Percentiles rank a stretch among this genome's conserved stretches.
These are phyloP conservation scores for Abrus pulchellus DNA, from an alignment of 306 rosid genomes.

Conservation along the genomic window DNA sequence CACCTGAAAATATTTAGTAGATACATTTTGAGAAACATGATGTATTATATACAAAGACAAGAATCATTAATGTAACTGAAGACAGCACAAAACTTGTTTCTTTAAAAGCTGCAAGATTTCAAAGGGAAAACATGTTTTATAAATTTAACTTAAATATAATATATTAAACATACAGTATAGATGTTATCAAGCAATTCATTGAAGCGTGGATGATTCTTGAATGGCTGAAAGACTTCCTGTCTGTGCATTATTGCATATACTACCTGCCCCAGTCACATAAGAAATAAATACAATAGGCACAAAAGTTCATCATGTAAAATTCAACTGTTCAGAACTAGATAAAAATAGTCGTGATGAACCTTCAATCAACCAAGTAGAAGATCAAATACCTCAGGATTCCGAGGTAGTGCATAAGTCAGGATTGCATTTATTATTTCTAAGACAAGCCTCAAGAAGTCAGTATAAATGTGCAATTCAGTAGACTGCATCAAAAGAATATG, in stretches of 20 bases:
- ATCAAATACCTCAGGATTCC: conserved; percentile 93
- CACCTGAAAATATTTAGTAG: conserved; percentile 64
- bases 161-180: conserved; percentile 70
- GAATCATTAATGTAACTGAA: neutral
- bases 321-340: conserved; percentile 38
- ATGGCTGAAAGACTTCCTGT: conserved; percentile 98
- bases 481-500: conserved; percentile 68
- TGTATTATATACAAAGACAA: conserved; percentile 1
- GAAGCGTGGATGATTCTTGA: conserved; percentile 95
- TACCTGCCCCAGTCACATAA: conserved; percentile 67
- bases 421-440: conserved; percentile 97
- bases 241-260: conserved; percentile 96
- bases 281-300: neutral
- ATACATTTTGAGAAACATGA: conserved; percentile 32
- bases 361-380: conserved; percentile 36
- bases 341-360: conserved; percentile 28
- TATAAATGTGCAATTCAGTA: conserved; percentile 92
- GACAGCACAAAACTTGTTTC: conserved; percentile 31
- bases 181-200: conserved; percentile 93
- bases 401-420: conserved; percentile 93
- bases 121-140: neutral
- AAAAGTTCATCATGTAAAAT: conserved; percentile 11
- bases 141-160: conserved; percentile 18
- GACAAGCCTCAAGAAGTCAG: conserved; percentile 98
- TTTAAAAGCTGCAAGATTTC: conserved; percentile 37